Base-by-base conservation (phyloP, 2,329 filamentous ascomycete species). In the Colletotrichum sidae region DNA sequence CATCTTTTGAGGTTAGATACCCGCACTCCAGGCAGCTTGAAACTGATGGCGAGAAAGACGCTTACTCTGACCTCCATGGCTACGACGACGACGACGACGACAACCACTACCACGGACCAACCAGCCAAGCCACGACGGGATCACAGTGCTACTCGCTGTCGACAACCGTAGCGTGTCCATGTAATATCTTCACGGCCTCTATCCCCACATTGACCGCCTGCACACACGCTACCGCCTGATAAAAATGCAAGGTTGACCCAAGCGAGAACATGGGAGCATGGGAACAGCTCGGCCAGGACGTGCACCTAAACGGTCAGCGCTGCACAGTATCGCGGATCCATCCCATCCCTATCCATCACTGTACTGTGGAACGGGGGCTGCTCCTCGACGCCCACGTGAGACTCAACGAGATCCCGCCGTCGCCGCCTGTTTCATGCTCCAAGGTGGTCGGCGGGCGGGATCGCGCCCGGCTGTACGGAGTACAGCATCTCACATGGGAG, bases 221-320 rank as follows among this genome's bases (percentile, higher is more conserved):
- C 56, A 37, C 55, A 44, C 56, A 55, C 61, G 61, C 61, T 60
- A 65, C 61, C 44, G 55, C 50, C 50, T 60, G 39, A 65, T 65
- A 53, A 65, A 60, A 65, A 60, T 54, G 52, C 61, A 60, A 56
- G 63, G 59, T 66, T 63, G 15, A 49, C 58, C 63, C 58, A 63
- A 38, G 59, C 47, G 38, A 52, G 52, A 53, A 33, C 63, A 66
- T 62, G 62, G 62, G 52, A 61, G 57, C 62, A 55, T 62, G 58
- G 58, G 58, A 47, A 44, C 46, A 65, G 58, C 58, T 62, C 39
- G 58, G 54, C 60, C 64, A 65, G 55, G 54, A 55, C 46, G 25
- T 25, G 25, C 49, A 54, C 42, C 54, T 55, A 13, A 51, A 42
- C 52, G 44, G 49, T 45, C 52, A 46, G 55, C 55, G 52, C 52